A percentile compares a stretch with the other conserved stretches of the same genome.
These are phyloP conservation scores for Cymbopogon flexuosus DNA, from an alignment of 202 grass and related monocot species.

Conservation along the genomic window DNA sequence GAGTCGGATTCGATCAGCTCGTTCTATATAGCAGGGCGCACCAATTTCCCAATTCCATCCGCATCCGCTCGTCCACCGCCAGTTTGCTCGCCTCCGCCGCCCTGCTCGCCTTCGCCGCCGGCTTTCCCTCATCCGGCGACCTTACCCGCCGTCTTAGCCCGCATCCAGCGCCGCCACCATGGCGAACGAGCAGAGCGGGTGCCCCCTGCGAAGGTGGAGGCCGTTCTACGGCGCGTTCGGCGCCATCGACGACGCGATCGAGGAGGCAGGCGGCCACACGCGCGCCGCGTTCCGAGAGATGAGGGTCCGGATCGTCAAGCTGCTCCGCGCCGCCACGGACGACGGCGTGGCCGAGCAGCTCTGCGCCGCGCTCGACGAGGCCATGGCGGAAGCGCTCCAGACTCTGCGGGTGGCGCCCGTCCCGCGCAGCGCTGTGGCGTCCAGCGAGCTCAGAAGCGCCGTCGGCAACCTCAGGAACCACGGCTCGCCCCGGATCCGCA, in stretches of 20 bases:
- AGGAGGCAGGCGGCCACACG: background rate
- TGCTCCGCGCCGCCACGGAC: background rate
- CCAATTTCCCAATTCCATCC: background rate
- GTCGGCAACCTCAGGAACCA: too few relatives aligned
- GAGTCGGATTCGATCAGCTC: too few relatives aligned
- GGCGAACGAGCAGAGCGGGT: too few relatives aligned
- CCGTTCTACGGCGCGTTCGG: too few relatives aligned
- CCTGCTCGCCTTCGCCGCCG: too few relatives aligned
- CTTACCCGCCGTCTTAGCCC: background rate
- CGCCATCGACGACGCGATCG: background rate
- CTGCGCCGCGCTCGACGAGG: slow-evolving; percentile 1
- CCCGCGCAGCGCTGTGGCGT: too few relatives aligned
- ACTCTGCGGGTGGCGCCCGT: too few relatives aligned
- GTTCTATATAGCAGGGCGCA: background rate
- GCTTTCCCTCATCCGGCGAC: too few relatives aligned
- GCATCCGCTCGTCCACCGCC: background rate
- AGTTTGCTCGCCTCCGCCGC: too few relatives aligned
- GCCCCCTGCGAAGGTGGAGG: too few relatives aligned
- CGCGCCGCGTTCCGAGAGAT: background rate
- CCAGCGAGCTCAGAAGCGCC: too few relatives aligned
- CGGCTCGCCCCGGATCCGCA: too few relatives aligned
- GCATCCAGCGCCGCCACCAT: background rate
- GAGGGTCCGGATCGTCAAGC: background rate
- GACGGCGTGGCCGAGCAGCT: slow-evolving; percentile 17
- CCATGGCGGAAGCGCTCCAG: slow-evolving; percentile 15